phyloP scores from a whole-genome alignment of 2,329 filamentous ascomycete species.

The Malbranchea cinnamomea region DNA sequence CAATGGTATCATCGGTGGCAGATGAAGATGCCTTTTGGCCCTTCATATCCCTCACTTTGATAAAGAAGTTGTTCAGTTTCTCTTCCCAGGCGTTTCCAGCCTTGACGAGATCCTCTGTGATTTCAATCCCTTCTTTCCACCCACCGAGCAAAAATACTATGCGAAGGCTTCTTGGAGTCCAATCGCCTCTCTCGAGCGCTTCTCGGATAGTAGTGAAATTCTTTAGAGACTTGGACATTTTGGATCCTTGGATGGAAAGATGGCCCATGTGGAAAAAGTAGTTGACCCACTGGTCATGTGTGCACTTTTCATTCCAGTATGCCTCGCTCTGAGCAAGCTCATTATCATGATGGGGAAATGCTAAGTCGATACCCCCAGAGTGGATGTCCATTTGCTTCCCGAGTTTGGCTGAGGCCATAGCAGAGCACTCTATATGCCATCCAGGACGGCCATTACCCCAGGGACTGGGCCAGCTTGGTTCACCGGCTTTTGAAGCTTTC shows the following conservation, averaged over 20 bases:
- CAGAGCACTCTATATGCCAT: slow-evolving; percentile 95
- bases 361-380: slow-evolving; percentile 79
- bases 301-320: slow-evolving; percentile 45
- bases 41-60: slow-evolving; percentile 38
- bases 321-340: slow-evolving; percentile 82
- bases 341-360: slow-evolving; percentile 87
- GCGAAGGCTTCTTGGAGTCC: slow-evolving; percentile 64
- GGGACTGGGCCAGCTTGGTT: slow-evolving; percentile 75
- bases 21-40: slow-evolving; percentile 14
- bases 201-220: slow-evolving; percentile 91
- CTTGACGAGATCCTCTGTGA: slow-evolving; percentile 66
- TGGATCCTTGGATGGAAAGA: slow-evolving; percentile 71
- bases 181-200: slow-evolving; percentile 52
- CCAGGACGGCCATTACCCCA: slow-evolving; percentile 84
- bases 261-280: slow-evolving; percentile 97
- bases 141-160: slow-evolving; percentile 76
- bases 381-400: slow-evolving; percentile 82
- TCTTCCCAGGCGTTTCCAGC: slow-evolving; percentile 67
- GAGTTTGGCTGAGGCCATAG: slow-evolving; percentile 84
- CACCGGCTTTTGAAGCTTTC: slow-evolving; percentile 84
- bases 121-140: slow-evolving; percentile 86
- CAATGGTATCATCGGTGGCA: slow-evolving; percentile 28
- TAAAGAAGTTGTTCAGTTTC: slow-evolving; percentile 56
- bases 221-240: slow-evolving; percentile 93
- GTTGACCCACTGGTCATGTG: slow-evolving; percentile 65